Evolutionary conservation across 164 flowering plant genomes (phyloP).

Genomic region (Houttuynia cordata): DNA sequence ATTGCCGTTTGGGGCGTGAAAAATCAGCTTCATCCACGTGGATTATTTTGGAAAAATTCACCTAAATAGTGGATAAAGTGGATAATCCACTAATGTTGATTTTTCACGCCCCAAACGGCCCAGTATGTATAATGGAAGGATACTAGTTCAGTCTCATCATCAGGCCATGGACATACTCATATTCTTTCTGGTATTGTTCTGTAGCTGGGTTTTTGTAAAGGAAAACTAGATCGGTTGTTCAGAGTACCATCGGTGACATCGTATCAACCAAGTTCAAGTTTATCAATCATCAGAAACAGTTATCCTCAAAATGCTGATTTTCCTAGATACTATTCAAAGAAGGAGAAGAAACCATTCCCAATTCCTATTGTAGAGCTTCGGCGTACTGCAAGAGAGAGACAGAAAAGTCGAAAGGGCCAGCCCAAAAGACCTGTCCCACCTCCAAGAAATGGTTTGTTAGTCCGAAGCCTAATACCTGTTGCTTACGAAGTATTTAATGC

Average conservation of each 20-base stretch:
- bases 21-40: too few species aligned
- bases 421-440: conserved; percentile 54
- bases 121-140: neutral
- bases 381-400: conserved; percentile 82
- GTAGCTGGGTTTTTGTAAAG: conserved; percentile 29
- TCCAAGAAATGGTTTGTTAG: conserved; percentile 76
- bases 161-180: too few species aligned
- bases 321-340: conserved; percentile 60
- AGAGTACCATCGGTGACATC: conserved; percentile 15
- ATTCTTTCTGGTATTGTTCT: neutral
- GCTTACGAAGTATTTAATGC: conserved; percentile 77
- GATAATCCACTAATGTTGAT: too few species aligned
- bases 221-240: conserved; percentile 18
- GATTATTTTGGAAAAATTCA: too few species aligned
- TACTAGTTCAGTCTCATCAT: neutral
- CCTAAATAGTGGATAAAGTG: too few species aligned
- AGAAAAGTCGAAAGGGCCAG: conserved; percentile 42
- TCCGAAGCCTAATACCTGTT: conserved; percentile 57
- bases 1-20: too few species aligned
- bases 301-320: conserved; percentile 84
- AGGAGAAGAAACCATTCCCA: conserved; percentile 89
- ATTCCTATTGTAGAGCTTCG: conserved; percentile 79
- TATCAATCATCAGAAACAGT: conserved; percentile 26
- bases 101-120: too few species aligned
- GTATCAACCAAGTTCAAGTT: conserved; percentile 9